phyloP scores from a whole-genome alignment of 2,329 filamentous ascomycete genomes.

The Paracoccidioides brasiliensis region DNA sequence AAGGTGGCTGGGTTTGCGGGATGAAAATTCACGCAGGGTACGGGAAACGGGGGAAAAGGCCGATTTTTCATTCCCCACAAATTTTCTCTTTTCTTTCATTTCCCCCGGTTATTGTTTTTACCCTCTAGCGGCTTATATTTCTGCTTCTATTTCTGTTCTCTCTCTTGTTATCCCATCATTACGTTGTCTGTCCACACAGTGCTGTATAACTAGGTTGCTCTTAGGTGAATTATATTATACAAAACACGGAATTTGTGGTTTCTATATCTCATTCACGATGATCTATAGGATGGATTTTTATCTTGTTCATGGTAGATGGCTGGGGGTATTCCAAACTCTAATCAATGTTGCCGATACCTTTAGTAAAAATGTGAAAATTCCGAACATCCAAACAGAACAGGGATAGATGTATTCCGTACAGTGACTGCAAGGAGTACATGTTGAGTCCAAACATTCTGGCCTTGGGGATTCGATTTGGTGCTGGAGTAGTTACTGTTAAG shows the following conservation, averaged over 20 bases:
- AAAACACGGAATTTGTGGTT: not conserved
- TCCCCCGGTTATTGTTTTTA: not conserved
- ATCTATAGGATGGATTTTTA: not conserved
- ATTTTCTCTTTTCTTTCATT: not conserved
- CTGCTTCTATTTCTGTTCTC: not conserved
- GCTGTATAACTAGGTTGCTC: conserved; percentile 1
- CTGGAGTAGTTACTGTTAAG: no score
- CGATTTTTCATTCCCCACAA: not conserved
- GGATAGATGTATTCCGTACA: no score
- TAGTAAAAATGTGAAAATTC: no score
- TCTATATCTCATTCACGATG: not conserved
- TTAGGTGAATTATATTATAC: not conserved
- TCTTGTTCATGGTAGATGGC: not conserved
- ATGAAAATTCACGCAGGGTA: conserved; percentile 13
- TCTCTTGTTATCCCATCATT: not conserved
- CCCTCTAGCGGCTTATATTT: not conserved
- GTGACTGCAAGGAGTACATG: no score
- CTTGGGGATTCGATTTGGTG: no score
- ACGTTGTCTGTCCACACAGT: not conserved
- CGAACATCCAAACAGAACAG: no score
- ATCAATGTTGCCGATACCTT: not conserved
- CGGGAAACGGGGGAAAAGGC: not conserved
- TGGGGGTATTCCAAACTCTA: not conserved
- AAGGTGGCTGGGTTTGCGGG: conserved; percentile 25
- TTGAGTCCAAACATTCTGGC: no score